These are phyloP conservation scores for Yarrowia hollandica DNA, from an alignment of 805 yeast genomes.

Conservation along the genomic window DNA sequence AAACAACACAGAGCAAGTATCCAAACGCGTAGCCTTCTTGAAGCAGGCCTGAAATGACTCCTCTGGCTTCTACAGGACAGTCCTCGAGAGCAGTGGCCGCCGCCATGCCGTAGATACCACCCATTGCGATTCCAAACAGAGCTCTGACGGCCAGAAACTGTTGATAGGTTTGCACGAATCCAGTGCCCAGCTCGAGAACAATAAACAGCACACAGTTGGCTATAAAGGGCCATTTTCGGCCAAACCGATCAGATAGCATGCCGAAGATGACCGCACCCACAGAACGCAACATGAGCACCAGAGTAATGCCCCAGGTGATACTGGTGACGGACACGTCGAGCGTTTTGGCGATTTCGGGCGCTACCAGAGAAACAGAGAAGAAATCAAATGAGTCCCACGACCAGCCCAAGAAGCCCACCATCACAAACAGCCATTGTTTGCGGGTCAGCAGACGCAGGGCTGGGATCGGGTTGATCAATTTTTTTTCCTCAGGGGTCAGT, in stretches of 20 bases:
- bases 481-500: neutral
- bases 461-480: slow-evolving; percentile 1
- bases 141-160: slow-evolving; percentile 63
- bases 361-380: slow-evolving; percentile 61
- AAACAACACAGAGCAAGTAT: neutral
- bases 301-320: slow-evolving; percentile 71
- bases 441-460: neutral
- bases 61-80: slow-evolving; percentile 20
- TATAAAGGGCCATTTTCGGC: neutral
- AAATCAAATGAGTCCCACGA: slow-evolving; percentile 72
- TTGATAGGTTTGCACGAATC: neutral
- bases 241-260: slow-evolving; percentile 38
- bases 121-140: slow-evolving; percentile 68
- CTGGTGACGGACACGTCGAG: slow-evolving; percentile 44
- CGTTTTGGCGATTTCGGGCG: slow-evolving; percentile 38
- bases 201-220: neutral
- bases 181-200: neutral
- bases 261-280: slow-evolving; percentile 75
- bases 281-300: slow-evolving; percentile 69
- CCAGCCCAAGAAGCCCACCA: slow-evolving; percentile 65
- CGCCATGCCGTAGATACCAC: slow-evolving; percentile 66
- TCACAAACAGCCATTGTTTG: slow-evolving; percentile 61
- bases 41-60: neutral
- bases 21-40: slow-evolving; percentile 2
- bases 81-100: slow-evolving; percentile 68